A percentile compares a stretch with the other conserved stretches of the same genome.
Evolutionary conservation across 345 rosid species (phyloP).

Genomic region (Eucalyptus sp.): DNA sequence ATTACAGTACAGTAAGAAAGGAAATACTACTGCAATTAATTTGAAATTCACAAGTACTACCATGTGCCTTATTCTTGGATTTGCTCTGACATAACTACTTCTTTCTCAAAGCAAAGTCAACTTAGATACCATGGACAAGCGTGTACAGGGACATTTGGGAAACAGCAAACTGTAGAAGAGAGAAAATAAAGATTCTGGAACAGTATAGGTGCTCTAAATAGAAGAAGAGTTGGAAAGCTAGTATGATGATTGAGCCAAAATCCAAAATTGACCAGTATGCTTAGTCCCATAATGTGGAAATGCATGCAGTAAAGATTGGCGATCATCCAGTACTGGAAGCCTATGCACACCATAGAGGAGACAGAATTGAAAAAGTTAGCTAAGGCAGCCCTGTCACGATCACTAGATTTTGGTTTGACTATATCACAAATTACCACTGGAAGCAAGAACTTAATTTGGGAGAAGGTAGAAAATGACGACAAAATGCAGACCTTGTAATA

Average conservation of each 20-base stretch:
- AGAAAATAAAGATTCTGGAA: neutral
- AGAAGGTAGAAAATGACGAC: neutral
- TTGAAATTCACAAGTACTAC: neutral
- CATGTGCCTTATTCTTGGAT: neutral
- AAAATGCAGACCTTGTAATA: constrained; percentile 55
- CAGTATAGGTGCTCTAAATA: neutral
- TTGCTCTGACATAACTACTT: neutral
- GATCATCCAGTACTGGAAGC: neutral
- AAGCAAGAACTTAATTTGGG: neutral
- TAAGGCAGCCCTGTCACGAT: neutral
- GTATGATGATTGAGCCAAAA: neutral
- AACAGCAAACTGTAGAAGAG: neutral
- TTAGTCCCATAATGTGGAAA: neutral
- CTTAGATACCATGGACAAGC: neutral
- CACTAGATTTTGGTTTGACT: neutral
- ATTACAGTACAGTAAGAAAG: neutral
- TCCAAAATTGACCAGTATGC: neutral
- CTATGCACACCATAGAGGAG: neutral
- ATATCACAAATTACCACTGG: neutral
- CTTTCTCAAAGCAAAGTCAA: neutral
- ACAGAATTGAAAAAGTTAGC: neutral
- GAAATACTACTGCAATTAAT: neutral
- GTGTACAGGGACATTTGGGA: neutral
- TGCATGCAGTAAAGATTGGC: neutral
- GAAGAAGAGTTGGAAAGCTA: neutral